These are phyloP conservation scores for Orbilia quercus DNA, from an alignment of 2,329 filamentous ascomycete species.

Conservation along the genomic window DNA sequence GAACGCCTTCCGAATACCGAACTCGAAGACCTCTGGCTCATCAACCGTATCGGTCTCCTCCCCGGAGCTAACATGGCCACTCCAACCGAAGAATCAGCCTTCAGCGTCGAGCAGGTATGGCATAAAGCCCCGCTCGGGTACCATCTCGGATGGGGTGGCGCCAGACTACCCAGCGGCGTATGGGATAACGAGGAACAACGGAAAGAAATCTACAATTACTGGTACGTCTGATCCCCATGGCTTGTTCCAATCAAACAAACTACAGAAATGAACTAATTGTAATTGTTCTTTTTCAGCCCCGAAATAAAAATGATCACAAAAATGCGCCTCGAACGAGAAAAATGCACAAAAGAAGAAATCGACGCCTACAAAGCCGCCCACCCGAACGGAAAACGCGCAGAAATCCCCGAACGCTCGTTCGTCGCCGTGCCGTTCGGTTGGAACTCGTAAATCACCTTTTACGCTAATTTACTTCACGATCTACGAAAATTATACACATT, in stretches of 20 bases:
- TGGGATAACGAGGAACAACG: conserved; percentile 67
- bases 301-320: conserved; percentile 70
- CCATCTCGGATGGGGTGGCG: conserved; percentile 68
- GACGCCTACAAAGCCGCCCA: conserved; percentile 9
- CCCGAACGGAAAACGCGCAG: conserved; percentile 15
- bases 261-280: conserved; percentile 10
- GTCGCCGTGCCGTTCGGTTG: conserved; percentile 23
- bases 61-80: conserved; percentile 68
- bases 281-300: conserved; percentile 62
- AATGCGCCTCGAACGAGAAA: conserved; percentile 67
- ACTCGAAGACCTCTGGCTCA: conserved; percentile 70
- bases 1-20: conserved; percentile 64
- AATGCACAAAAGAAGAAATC: conserved; percentile 34
- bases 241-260: no score
- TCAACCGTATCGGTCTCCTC: conserved; percentile 67
- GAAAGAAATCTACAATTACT: conserved; percentile 69
- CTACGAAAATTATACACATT: no score
- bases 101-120: conserved; percentile 68
- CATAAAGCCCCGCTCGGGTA: conserved; percentile 70
- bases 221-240: no score
- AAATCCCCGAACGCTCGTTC: conserved; percentile 14
- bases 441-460: no score
- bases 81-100: conserved; percentile 66
- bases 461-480: no score
- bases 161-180: conserved; percentile 65